Evolutionary conservation across 2,329 filamentous ascomycete species (phyloP).

Genomic region (Neopestalotiopsis sp.): DNA sequence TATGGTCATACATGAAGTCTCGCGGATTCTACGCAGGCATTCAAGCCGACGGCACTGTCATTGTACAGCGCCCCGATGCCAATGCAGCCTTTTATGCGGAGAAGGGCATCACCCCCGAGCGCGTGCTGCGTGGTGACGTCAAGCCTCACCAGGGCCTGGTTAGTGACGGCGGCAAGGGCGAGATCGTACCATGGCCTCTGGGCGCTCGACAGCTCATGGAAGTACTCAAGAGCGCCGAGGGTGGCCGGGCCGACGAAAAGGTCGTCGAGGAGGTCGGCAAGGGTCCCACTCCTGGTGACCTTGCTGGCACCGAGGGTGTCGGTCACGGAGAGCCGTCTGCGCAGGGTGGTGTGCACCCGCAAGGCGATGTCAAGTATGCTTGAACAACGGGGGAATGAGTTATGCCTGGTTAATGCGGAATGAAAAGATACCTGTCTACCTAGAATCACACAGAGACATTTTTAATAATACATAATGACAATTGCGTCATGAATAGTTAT

Average conservation of each 20-base stretch:
- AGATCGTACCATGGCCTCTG: constrained; percentile 44
- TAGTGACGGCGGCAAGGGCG: constrained; percentile 36
- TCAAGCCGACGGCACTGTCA: constrained; percentile 84
- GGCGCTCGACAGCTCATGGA: constrained; percentile 44
- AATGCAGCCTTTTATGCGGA: constrained; percentile 86
- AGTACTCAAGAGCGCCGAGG: constrained; percentile 46
- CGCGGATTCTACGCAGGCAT: constrained; percentile 88
- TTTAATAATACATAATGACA: background rate
- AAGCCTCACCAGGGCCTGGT: constrained; percentile 34
- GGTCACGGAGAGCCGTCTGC: constrained; percentile 1
- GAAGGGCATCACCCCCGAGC: constrained; percentile 48
- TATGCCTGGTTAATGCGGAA: background rate
- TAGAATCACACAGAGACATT: background rate
- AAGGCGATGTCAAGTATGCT: constrained; percentile 9
- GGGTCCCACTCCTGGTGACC: constrained; percentile 33
- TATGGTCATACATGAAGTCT: constrained; percentile 89
- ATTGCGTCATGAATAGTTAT: background rate
- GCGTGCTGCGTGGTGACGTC: constrained; percentile 53
- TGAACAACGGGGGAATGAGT: background rate
- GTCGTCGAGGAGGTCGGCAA: constrained; percentile 28
- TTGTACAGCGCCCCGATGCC: constrained; percentile 86
- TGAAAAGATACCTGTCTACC: background rate
- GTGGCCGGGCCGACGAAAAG: constrained; percentile 31
- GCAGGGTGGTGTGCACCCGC: background rate
- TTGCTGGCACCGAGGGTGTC: constrained; percentile 24